Evolutionary conservation across 495 filamentous ascomycete species (phyloP).

Genomic region (Tuber umbilicatum): DNA sequence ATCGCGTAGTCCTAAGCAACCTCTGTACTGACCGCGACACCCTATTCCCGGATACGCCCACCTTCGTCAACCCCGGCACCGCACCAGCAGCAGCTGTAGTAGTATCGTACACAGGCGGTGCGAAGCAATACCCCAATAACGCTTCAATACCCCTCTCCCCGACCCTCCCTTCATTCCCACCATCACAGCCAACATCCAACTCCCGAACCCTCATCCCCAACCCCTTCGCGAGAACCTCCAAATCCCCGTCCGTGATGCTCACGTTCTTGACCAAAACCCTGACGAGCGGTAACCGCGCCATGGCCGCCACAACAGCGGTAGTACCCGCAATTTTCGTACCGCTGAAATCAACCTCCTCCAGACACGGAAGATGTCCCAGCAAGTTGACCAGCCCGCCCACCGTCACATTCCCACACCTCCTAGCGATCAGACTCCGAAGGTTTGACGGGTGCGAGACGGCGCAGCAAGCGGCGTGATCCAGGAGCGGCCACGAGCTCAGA

Average conservation of each 20-base stretch:
- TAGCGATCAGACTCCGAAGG: slow-evolving; percentile 6
- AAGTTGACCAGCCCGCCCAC: slow-evolving; percentile 8
- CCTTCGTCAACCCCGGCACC: slow-evolving; percentile 20
- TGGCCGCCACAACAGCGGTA: background rate
- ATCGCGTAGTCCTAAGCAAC: slow-evolving; percentile 20
- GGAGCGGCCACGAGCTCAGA: slow-evolving; percentile 18
- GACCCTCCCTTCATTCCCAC: background rate
- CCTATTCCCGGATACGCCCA: slow-evolving; percentile 26
- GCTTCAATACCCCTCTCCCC: background rate
- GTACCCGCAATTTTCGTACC: slow-evolving; percentile 15
- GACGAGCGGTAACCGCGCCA: slow-evolving; percentile 7
- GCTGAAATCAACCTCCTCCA: slow-evolving; percentile 32
- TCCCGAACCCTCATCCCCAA: slow-evolving; percentile 14
- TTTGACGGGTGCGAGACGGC: background rate
- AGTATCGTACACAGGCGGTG: slow-evolving; percentile 28
- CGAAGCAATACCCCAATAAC: slow-evolving; percentile 21
- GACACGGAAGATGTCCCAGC: slow-evolving; percentile 16
- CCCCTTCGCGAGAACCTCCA: slow-evolving; percentile 1
- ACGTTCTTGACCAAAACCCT: slow-evolving; percentile 17
- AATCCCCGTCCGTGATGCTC: slow-evolving; percentile 14
- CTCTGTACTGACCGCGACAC: slow-evolving; percentile 9
- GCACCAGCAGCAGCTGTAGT: background rate
- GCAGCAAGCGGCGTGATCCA: slow-evolving; percentile 21
- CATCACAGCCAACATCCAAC: slow-evolving; percentile 29
- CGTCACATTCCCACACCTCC: slow-evolving; percentile 21